Conservation (phyloP, 139 green algal genomes). For the Klebsormidium nitens region DNA sequence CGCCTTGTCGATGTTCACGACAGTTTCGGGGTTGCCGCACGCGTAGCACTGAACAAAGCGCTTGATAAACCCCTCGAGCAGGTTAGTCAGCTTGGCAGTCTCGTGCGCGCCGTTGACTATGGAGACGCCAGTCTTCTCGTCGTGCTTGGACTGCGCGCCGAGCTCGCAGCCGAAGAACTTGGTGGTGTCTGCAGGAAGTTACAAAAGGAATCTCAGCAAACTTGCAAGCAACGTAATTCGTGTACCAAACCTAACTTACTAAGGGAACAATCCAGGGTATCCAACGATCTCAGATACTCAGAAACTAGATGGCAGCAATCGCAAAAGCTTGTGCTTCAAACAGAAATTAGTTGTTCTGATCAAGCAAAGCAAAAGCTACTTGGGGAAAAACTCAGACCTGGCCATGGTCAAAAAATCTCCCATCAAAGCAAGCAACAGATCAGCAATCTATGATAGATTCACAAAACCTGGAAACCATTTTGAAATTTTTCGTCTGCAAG, state of each 20-base stretch:
- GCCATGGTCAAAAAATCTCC: no score
- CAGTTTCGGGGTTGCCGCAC: constrained; percentile 96
- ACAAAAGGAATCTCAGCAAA: constrained; percentile 43
- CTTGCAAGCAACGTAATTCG: neutral
- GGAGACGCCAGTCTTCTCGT: constrained; percentile 77
- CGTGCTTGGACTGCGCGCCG: constrained; percentile 91
- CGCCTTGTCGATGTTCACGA: constrained; percentile 78
- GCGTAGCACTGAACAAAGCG: constrained; percentile 97
- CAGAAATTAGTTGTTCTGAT: no score
- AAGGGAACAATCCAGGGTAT: no score
- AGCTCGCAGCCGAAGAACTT: constrained; percentile 97
- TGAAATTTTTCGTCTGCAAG: no score
- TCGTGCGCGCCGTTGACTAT: constrained; percentile 94
- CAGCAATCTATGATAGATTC: no score
- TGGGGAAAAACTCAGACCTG: no score
- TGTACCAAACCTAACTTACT: no score
- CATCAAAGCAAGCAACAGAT: no score
- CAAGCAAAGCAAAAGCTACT: no score
- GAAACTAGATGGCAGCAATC: neutral
- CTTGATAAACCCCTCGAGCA: constrained; percentile 98
- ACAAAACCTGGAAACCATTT: no score
- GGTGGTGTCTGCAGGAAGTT: no score
- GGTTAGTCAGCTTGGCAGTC: constrained; percentile 65
- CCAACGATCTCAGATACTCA: neutral
- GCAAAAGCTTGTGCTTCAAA: no score